Evolutionary conservation across 805 yeast species (phyloP), one percentile per base, ranked within the genome.

Genomic region (Lipomyces lipofer): DNA sequence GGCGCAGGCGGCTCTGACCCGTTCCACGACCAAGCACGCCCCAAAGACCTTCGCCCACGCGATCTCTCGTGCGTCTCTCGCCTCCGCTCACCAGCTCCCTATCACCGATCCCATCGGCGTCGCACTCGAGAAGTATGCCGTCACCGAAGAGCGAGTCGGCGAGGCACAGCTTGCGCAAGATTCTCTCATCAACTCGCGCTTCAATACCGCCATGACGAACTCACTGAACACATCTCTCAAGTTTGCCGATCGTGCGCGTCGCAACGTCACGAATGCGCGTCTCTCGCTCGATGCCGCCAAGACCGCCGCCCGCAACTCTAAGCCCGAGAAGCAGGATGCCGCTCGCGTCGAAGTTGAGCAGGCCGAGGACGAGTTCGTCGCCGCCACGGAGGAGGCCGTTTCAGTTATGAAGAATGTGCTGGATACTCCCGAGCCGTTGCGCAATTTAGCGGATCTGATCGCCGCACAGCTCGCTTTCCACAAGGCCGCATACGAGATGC

Each of bases 41-140:
- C 95, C 95, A 64, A 86, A 86, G 76, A 88, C 95, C 13, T 75
- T 88, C 66, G 84, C 85, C 70, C 92, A 86, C 68, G 95, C 95
- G 5, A 74, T 88, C 55, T 80, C 88, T 43, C 80, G 92, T 54
- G 91, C 92, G 38, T 79, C 92, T 8, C 79, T 84, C 57, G 78
- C 76, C 13, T 74, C 82, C 8, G 67, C 77, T 47, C 73, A 72
- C 60, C 62, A 71, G 30, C 69, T 72, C 30, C 75, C 75, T 40
- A 75, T 76, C 58, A 64, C 67, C 47, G 80, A 77, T 59, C 79
- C 83, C 6, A 73, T 87, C 61, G 77, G 85, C 21, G 77, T 81
- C 60, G 86, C 83, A 2, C 76, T 88, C 63, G 79, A 82, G 63
- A 77, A 82, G 67, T 82, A 84, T 63, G 85, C 90, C 52, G 79